Evolutionary conservation across 192 early-diverging fungal genomes (phyloP).

Genomic region (Jimgerdemannia lactiflua): DNA sequence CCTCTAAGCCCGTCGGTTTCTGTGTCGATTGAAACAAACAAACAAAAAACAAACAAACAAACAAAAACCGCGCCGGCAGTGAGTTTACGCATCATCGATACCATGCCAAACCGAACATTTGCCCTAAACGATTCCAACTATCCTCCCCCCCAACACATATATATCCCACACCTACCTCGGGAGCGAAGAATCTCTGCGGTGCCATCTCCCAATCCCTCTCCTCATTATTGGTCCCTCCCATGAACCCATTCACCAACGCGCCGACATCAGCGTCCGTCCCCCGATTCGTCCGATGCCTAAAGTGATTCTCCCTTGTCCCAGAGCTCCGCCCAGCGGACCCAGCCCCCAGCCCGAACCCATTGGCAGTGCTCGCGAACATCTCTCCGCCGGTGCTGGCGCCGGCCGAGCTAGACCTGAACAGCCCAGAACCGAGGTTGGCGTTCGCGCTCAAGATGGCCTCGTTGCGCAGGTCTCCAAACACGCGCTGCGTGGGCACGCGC

Average conservation of each 20-base stretch:
- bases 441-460: neutral
- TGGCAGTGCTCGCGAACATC: neutral
- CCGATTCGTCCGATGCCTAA: neutral
- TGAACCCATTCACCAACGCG: neutral
- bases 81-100: neutral
- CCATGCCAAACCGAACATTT: neutral
- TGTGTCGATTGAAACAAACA: neutral
- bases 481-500: neutral
- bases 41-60: no score
- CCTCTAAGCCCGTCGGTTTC: neutral
- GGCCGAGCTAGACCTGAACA: neutral
- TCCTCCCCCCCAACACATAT: neutral
- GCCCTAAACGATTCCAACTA: neutral
- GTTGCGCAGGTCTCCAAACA: neutral
- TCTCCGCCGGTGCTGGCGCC: no score
- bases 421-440: neutral
- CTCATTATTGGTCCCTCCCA: neutral
- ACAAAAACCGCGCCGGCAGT: neutral
- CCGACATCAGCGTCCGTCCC: neutral
- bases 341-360: neutral
- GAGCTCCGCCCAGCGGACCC: neutral
- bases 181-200: neutral
- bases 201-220: neutral
- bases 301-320: neutral
- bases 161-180: neutral